A percentile compares a stretch with the other conserved stretches of the same genome.
These are phyloP conservation scores for Mangifera indica DNA, from an alignment of 345 rosid genomes.

Conservation along the genomic window DNA sequence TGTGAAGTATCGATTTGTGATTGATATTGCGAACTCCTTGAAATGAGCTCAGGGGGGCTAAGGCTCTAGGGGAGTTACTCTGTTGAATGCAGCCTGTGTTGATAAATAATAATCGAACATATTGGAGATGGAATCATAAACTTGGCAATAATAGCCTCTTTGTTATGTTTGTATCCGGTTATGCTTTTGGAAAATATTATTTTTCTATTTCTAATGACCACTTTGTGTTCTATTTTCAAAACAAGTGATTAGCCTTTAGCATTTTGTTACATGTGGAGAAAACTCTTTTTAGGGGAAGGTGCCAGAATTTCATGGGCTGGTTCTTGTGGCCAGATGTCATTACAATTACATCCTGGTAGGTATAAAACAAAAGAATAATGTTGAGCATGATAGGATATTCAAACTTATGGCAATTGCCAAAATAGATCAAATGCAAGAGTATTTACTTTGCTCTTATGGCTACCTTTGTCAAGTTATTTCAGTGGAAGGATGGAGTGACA, in stretches of 20 bases:
- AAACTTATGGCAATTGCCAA: too few relatives aligned
- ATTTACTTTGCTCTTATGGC: too few relatives aligned
- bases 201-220: neutral
- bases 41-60: constrained; percentile 30
- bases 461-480: too few relatives aligned
- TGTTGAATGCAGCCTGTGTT: neutral
- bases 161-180: neutral
- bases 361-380: too few relatives aligned
- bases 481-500: too few relatives aligned
- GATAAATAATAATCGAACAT: neutral
- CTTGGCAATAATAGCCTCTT: neutral
- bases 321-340: too few relatives aligned
- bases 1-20: constrained; percentile 80
- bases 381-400: too few relatives aligned
- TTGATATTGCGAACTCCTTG: constrained; percentile 67
- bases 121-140: neutral
- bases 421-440: too few relatives aligned
- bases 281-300: too few relatives aligned
- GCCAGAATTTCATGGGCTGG: too few relatives aligned
- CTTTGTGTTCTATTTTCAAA: neutral
- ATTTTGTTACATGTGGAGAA: too few relatives aligned
- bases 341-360: too few relatives aligned
- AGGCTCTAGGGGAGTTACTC: neutral
- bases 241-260: neutral
- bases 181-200: neutral